Base-by-base conservation (phyloP, 352 stramenopile species). In the Blastocystis sp. region DNA sequence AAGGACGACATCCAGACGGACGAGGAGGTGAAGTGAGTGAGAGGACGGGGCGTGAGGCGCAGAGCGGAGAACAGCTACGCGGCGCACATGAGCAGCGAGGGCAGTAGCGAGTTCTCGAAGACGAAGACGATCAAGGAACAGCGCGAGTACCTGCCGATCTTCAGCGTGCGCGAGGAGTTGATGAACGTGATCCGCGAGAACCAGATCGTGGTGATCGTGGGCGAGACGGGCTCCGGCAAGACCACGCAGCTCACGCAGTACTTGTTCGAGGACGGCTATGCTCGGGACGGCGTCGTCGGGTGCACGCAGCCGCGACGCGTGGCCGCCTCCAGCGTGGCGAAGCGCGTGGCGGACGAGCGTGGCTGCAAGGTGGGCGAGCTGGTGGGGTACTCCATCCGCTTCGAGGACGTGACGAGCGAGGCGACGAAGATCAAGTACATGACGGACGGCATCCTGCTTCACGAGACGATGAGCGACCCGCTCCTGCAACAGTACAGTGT, bases 261-360 rank as follows among this genome's bases (percentile, higher is more conserved):
- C 43, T 89, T 97, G 21, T 93, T 93, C 74, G 95, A 97, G 89
- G 94, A 96, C 89, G 92, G 94, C 2, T 96, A 95, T 89, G 92
- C 93, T 0, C 89, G 92, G 77, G 95, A 94, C 88, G 93, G 94
- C 0, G 95, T 93, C 88, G 94, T 98, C n/a, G 95, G 94, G 1
- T 98, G 96, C 91, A 98, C 96, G 21, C 96, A 98, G 91, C 96
- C 97, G n/a, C 92, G 97, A 89, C 94, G 97, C 88, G 97, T 99
- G 38, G 97, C 97, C 5, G 97, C 97, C 10, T 99, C 98, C 95
- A 98, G 94, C 77, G 96, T 99, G 19, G 97, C 97, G 0, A 97
- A 98, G 89, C 94, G 97, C 89, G 97, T 99, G 7, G 97, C 94
- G 53, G 94, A 99, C 86, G 97, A 99, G 90, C 96, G 98, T 90